phyloP scores from a whole-genome alignment of 2,329 filamentous ascomycete species.

The Aspergillus candidus region DNA sequence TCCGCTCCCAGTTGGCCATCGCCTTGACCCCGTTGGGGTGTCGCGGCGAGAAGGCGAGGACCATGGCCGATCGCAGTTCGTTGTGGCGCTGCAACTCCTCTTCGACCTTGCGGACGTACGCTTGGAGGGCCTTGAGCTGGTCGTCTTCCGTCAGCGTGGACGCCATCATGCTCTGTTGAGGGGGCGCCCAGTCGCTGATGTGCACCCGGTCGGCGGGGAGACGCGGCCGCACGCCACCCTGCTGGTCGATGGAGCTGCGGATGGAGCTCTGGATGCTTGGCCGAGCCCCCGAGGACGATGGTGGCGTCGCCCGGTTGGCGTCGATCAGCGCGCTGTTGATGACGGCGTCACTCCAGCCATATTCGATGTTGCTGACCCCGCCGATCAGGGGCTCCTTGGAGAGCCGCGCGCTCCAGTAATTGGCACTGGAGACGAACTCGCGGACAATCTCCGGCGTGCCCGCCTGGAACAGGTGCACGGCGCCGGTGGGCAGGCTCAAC shows the following conservation, averaged over 20 bases:
- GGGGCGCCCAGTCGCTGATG: constrained; percentile 84
- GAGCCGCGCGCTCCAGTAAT: constrained; percentile 94
- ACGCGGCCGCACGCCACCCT: constrained; percentile 55
- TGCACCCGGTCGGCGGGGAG: constrained; percentile 78
- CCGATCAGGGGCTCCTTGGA: constrained; percentile 91
- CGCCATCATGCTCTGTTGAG: constrained; percentile 82
- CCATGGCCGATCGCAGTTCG: constrained; percentile 77
- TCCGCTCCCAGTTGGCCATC: constrained; percentile 95
- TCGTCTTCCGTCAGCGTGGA: constrained; percentile 72
- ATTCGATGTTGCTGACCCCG: constrained; percentile 94
- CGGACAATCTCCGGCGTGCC: constrained; percentile 90
- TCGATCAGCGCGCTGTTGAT: constrained; percentile 68
- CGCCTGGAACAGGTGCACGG: constrained; percentile 96
- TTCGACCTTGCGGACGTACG: constrained; percentile 81
- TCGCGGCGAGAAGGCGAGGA: constrained; percentile 80
- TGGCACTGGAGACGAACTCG: constrained; percentile 89
- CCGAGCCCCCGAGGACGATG: constrained; percentile 35
- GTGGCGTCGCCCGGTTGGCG: constrained; percentile 22
- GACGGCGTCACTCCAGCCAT: constrained; percentile 86
- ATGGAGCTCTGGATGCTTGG: constrained; percentile 57
- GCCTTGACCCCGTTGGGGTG: constrained; percentile 75
- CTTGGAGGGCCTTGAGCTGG: constrained; percentile 66
- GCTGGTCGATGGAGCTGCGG: constrained; percentile 61
- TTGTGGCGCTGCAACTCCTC: constrained; percentile 83
- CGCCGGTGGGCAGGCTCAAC: constrained; percentile 81